phyloP scores from a whole-genome alignment of 179 eudicot species.

The Silene vulgaris region DNA sequence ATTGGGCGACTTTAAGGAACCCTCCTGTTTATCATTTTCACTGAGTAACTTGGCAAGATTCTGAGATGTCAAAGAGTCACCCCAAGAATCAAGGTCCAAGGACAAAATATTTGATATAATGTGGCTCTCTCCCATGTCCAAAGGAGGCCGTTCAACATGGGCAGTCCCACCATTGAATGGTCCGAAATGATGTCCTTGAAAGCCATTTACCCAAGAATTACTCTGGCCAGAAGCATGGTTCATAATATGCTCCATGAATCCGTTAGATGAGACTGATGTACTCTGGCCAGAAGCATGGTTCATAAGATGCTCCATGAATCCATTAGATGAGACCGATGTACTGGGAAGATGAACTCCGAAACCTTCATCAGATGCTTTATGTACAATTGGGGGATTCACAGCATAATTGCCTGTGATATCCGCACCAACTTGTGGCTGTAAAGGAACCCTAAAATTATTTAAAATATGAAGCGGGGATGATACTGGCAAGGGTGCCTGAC shows the following conservation, averaged over 20 bases:
- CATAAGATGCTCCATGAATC: slow-evolving; percentile 33
- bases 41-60: slow-evolving; percentile 59
- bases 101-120: slow-evolving; percentile 88
- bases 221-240: slow-evolving; percentile 24
- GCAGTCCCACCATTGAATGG: slow-evolving; percentile 34
- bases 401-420: slow-evolving; percentile 25
- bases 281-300: slow-evolving; percentile 8
- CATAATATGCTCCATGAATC: slow-evolving; percentile 33
- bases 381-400: slow-evolving; percentile 24
- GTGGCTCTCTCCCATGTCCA: slow-evolving; percentile 65
- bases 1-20: slow-evolving; percentile 36
- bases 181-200: slow-evolving; percentile 31
- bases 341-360: slow-evolving; percentile 23
- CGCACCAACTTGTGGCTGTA: slow-evolving; percentile 30
- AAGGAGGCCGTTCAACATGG: slow-evolving; percentile 31
- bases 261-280: slow-evolving; percentile 39
- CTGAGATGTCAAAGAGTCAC: slow-evolving; percentile 66
- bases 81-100: slow-evolving; percentile 78
- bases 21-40: slow-evolving; percentile 54
- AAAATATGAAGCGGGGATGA: slow-evolving; percentile 42
- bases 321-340: slow-evolving; percentile 40
- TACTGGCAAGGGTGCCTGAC: slow-evolving; percentile 28
- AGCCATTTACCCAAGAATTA: slow-evolving; percentile 36
- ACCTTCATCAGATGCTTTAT: slow-evolving; percentile 30
- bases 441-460: slow-evolving; percentile 31